Evolutionary conservation across 352 stramenopile species (phyloP), one percentile per base, ranked within the genome.

Genomic region (Pythium dissotocum): DNA sequence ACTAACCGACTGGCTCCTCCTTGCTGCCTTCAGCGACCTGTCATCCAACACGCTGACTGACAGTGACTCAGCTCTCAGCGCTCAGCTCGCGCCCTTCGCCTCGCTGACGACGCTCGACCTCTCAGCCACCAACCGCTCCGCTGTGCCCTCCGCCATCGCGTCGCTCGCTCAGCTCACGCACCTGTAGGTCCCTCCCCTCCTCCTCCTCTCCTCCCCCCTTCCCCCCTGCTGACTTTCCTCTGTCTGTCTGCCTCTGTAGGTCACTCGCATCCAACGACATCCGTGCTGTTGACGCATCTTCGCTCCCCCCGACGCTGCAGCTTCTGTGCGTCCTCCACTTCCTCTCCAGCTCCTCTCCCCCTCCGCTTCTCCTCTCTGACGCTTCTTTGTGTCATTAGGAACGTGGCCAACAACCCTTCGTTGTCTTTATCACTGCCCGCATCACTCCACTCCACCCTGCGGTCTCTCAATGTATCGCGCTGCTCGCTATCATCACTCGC

Each of bases 261-360:
- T 71, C 57, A 1, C 49, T 71, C 48, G 64, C 64, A 9, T 61
- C 51, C 14, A 71, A 71, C 58, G 36, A 36, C 46, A 61, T 71
- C 51, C 2, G 1, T 7, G 33, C 40, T 4, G 32, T 66, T 10
- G 38, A 61, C 33, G 57, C 48, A 12, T 18, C 58, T 5, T 32
- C 58, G 8, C 48, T 71, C 1, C 64, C 64, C n/a, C 26, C 36
- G 2, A 32, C 58, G 28, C 38, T 71, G 0, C 26, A 65, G 58
- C 51, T 58, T n/a, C 30, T 71, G 64, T 71, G 58, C 30, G 64
- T 71, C 26, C 14, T 4, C 24, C 28, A 35, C 8, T 28, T 33
- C 40, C 28, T 35, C 30, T 26, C 30, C 54, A 5, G 4, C 30
- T 46, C 28, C 30, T 30, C 33, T 42, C 28, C 26, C 56, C 21